A percentile compares a stretch with the other conserved stretches of the same genome.
These are phyloP conservation scores for Pyrenophora seminiperda DNA, from an alignment of 2,329 filamentous ascomycete genomes.

Conservation along the genomic window DNA sequence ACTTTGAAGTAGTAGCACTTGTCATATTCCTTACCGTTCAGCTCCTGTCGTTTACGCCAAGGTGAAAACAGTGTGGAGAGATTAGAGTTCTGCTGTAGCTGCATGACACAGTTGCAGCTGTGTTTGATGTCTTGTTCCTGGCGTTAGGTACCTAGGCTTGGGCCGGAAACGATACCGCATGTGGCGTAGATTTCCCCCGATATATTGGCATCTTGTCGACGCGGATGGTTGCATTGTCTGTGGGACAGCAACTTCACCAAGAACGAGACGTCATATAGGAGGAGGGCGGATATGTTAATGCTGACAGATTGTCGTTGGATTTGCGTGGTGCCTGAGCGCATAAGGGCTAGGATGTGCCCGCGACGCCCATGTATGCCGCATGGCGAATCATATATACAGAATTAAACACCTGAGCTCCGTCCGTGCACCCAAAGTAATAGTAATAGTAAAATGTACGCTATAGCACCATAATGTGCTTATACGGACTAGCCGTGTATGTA, in stretches of 20 bases:
- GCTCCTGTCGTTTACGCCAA: constrained; percentile 14
- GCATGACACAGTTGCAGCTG: constrained; percentile 16
- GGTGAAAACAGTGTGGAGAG: constrained; percentile 18
- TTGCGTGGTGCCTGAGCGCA: constrained; percentile 33
- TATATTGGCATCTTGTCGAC: constrained; percentile 4
- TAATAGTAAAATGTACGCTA: constrained; percentile 11
- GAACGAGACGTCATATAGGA: not conserved
- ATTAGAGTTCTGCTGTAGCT: constrained; percentile 15
- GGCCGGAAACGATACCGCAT: constrained; percentile 7
- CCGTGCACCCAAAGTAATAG: constrained; percentile 9
- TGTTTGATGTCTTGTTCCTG: constrained; percentile 21
- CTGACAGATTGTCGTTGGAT: constrained; percentile 21
- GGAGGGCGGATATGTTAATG: not conserved
- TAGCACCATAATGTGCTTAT: constrained; percentile 17
- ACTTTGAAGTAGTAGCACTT: constrained; percentile 15
- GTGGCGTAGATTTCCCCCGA: constrained; percentile 1
- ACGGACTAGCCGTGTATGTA: constrained; percentile 5
- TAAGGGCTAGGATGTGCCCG: constrained; percentile 22
- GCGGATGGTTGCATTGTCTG: not conserved
- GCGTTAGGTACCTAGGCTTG: not conserved
- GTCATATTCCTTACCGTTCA: constrained; percentile 19
- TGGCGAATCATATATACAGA: constrained; percentile 28
- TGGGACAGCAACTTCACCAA: not conserved
- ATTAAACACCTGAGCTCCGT: constrained; percentile 25
- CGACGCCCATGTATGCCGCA: constrained; percentile 18